These are phyloP conservation scores for Globisporangium nodosum DNA, from an alignment of 352 stramenopile genomes.

Conservation along the genomic window DNA sequence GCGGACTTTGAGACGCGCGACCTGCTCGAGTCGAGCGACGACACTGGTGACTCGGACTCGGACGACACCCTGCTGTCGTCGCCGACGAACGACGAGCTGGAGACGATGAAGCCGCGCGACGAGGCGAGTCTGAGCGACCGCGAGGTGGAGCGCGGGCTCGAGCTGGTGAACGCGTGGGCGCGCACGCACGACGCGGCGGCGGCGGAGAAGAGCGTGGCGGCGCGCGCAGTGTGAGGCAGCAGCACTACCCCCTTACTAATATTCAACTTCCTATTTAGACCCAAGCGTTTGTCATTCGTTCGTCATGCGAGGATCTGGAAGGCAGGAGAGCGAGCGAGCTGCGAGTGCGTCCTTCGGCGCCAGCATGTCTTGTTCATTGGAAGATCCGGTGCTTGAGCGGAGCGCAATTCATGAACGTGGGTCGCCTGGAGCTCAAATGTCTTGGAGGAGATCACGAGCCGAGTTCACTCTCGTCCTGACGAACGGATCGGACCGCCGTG, in stretches of 20 bases:
- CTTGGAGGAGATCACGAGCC: too few relatives aligned
- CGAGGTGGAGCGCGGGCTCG: conserved; percentile 52
- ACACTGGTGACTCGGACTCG: conserved; percentile 55
- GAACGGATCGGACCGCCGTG: too few relatives aligned
- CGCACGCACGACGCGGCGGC: conserved; percentile 10
- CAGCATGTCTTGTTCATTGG: too few relatives aligned
- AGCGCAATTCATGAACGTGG: too few relatives aligned
- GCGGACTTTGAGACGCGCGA: conserved; percentile 43
- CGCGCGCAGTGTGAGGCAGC: conserved; percentile 6
- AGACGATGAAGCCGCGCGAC: conserved; percentile 22
- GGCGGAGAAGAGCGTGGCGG: neutral
- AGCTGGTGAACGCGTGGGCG: conserved; percentile 64
- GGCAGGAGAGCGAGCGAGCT: too few relatives aligned
- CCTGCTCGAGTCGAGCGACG: conserved; percentile 56
- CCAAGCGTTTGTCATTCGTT: neutral
- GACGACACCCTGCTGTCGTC: conserved; percentile 27
- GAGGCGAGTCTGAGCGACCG: conserved; percentile 19
- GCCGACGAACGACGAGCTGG: conserved; percentile 18
- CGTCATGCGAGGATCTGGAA: neutral
- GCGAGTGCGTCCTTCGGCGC: too few relatives aligned
- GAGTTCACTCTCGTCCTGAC: too few relatives aligned
- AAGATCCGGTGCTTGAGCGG: too few relatives aligned
- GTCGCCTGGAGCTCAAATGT: too few relatives aligned
- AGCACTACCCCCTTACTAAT: neutral
- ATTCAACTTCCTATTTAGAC: conserved; percentile 3